Percentiles rank a stretch among this genome's conserved stretches.
These are phyloP conservation scores for Neurospora africana DNA, from an alignment of 495 filamentous ascomycete genomes.

Conservation along the genomic window DNA sequence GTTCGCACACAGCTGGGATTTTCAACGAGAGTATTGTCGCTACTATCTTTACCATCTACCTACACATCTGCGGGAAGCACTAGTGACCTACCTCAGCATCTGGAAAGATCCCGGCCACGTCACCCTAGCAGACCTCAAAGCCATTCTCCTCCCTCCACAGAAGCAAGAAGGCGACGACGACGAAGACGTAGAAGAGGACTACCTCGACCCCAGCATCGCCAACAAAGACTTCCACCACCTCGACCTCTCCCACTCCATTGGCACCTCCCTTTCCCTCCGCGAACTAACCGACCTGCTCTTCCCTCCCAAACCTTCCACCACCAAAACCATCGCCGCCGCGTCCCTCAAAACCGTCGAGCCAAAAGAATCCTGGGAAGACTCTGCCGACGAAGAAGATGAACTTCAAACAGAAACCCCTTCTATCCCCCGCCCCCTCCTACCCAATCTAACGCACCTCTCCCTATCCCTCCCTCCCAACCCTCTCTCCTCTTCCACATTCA, in stretches of 20 bases:
- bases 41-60: conserved; percentile 56
- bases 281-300: conserved; percentile 47
- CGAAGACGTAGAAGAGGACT: conserved; percentile 13
- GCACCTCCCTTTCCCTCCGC: conserved; percentile 46
- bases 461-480: conserved; percentile 33
- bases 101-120: conserved; percentile 34
- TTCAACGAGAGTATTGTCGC: conserved; percentile 55
- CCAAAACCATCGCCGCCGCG: neutral
- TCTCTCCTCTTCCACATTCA: neutral
- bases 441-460: conserved; percentile 46
- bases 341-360: neutral
- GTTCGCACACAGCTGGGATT: conserved; percentile 60
- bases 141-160: conserved; percentile 24
- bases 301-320: conserved; percentile 7
- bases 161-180: conserved; percentile 16
- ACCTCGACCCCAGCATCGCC: conserved; percentile 17
- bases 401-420: neutral
- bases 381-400: conserved; percentile 27
- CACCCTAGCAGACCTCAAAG: conserved; percentile 29
- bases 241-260: conserved; percentile 54
- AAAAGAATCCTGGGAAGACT: conserved; percentile 23
- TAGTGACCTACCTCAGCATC: conserved; percentile 54
- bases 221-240: conserved; percentile 47
- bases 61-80: conserved; percentile 43
- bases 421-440: conserved; percentile 28